Base-by-base conservation (phyloP, 2,329 filamentous ascomycete genomes). In the Claviceps digitariae region DNA sequence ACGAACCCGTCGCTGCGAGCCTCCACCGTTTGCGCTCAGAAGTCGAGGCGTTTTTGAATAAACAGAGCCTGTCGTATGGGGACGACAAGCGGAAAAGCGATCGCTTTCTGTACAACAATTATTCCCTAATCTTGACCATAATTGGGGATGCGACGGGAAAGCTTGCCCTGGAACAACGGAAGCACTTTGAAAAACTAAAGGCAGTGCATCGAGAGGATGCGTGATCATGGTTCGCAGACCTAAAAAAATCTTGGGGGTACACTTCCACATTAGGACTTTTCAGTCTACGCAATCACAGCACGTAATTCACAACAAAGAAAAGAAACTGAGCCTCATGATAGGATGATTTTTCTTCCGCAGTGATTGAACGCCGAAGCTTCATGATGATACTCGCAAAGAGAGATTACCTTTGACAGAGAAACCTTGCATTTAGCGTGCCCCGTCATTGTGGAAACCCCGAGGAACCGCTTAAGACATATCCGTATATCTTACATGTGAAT, bases 61-160 rank as follows among this genome's bases (percentile, higher is more conserved):
- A 86, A 64, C 74, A 90, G 55, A 86, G 87, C 63, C 85, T 88
- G 60, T 74, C 75, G 0, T 87, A 90, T 57, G 82, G 80, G 21
- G 71, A 76, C 1, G 91, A 95, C 62, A 77, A 80, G 57, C 81
- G 88, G 64, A 94, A 94, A 71, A 77, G 85, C 59, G 86, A 91
- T 60, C 76, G 93, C 46, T 97, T 97, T 64, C 68, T 98, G 62
- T 93, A 87, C 65, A 98, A 97, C 66, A 98, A 98, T 67, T 97
- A 95, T 68, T 94, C 88, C 52, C 74, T 98, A 58, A 80, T 98
- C n/a, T 75, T 89, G 62, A 96, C 93, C 12, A 96, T 98, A 57
- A 86, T 98, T 58, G 82, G 86, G 63, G 86, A 91, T 61, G 77
- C 81, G 4, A 75, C 77, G 12, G 88, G 88, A 4, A 87, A 87